These are phyloP conservation scores for Carpinus fangiana DNA, from an alignment of 306 rosid genomes.

Conservation along the genomic window DNA sequence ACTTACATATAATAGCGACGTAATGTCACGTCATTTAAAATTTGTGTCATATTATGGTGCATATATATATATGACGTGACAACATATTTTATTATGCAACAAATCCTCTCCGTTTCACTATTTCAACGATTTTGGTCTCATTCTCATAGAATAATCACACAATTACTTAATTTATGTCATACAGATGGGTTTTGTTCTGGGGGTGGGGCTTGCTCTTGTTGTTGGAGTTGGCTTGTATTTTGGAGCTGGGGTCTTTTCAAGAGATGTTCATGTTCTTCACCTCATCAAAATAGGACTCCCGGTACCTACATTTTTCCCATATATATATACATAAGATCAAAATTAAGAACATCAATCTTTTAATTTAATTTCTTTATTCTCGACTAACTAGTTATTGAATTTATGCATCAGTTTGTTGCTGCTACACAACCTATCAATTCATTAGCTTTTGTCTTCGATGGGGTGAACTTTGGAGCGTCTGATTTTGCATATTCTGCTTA, in stretches of 20 bases:
- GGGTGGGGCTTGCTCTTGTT: conserved; percentile 63
- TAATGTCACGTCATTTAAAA: not conserved
- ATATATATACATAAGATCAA: not conserved
- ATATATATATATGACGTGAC: too few species aligned
- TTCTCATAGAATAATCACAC: not conserved
- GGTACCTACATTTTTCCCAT: conserved; percentile 34
- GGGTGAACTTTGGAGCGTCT: conserved; percentile 93
- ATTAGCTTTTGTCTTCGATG: conserved; percentile 88
- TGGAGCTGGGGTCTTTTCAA: conserved; percentile 80
- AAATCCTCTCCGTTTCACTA: too few species aligned
- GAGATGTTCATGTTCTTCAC: conserved; percentile 62
- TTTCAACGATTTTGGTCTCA: too few species aligned
- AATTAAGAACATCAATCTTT: not conserved
- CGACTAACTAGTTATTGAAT: conserved; percentile 10
- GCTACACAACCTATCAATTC: conserved; percentile 94
- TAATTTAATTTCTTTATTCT: not conserved
- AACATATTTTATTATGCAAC: too few species aligned
- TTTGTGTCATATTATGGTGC: too few species aligned
- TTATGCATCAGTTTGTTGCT: conserved; percentile 74
- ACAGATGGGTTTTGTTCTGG: conserved; percentile 84
- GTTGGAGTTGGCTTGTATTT: conserved; percentile 78
- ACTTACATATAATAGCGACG: too few species aligned
- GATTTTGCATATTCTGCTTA: conserved; percentile 90
- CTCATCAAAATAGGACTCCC: conserved; percentile 77
- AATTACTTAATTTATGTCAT: not conserved